Percentiles rank a stretch among this genome's conserved stretches.
phyloP scores from a whole-genome alignment of 176 grass and related monocot species.

The Aegilops sharonensis region DNA sequence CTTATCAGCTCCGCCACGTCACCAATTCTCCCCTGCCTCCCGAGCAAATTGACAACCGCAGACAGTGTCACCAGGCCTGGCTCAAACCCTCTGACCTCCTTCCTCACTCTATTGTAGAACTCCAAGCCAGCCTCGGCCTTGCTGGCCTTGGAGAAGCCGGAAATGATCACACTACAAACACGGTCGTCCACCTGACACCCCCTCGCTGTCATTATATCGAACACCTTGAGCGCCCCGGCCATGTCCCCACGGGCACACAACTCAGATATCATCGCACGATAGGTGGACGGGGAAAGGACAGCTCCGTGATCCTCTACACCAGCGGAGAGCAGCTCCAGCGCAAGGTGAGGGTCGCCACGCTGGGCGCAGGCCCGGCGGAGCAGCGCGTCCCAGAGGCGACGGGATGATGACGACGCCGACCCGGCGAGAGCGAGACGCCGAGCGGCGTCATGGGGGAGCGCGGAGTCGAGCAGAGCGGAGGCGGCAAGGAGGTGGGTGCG shows the following conservation, averaged over 20 bases:
- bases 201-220: slow-evolving; percentile 50
- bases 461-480: slow-evolving; percentile 28
- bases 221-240: slow-evolving; percentile 53
- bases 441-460: slow-evolving; percentile 22
- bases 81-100: slow-evolving; percentile 36
- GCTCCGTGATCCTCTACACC: slow-evolving; percentile 30
- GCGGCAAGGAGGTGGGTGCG: slow-evolving; percentile 38
- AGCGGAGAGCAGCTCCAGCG: slow-evolving; percentile 45
- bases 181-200: slow-evolving; percentile 49
- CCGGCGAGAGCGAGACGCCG: slow-evolving; percentile 27
- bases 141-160: slow-evolving; percentile 48
- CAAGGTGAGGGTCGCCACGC: slow-evolving; percentile 30
- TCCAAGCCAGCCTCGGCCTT: slow-evolving; percentile 36
- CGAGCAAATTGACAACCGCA: slow-evolving; percentile 39
- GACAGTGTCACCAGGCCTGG: slow-evolving; percentile 61
- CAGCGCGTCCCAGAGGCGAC: slow-evolving; percentile 54
- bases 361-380: slow-evolving; percentile 43
- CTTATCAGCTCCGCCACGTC: slow-evolving; percentile 40
- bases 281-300: slow-evolving; percentile 25
- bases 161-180: slow-evolving; percentile 65
- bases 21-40: slow-evolving; percentile 44
- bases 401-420: not conserved
- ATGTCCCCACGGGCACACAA: slow-evolving; percentile 46
- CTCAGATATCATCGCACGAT: slow-evolving; percentile 27
- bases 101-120: slow-evolving; percentile 50